Evolutionary conservation across 2,329 filamentous ascomycete genomes (phyloP), one percentile per base, ranked within the genome.

Genomic region (Xylariales sp.): DNA sequence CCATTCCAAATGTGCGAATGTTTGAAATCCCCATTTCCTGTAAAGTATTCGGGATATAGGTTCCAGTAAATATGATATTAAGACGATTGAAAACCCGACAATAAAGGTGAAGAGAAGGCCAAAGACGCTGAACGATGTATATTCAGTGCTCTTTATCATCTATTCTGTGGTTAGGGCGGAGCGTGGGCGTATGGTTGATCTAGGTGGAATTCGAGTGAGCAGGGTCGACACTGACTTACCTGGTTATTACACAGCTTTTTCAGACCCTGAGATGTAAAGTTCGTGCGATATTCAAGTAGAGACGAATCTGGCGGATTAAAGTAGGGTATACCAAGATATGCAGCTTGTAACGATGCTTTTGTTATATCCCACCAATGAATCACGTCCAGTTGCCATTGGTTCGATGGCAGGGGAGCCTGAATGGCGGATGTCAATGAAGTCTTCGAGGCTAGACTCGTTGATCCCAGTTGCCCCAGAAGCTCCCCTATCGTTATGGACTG

Each of bases 351-450:
- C 3, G 4, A 5, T 2, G 56, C 56, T 2, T 36, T n/a, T 1
- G 9, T n/a, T 9, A 32, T 49, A 7, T 9, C 16, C 56, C 56
- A 49, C 16, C 16, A 39, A 8, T 28, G 5, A 7, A 6, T 14
- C 3, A 59, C 16, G 18, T 59, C 56, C 5, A 59, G 46, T 9
- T 59, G 56, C 56, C 56, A 59, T 16, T 59, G 56, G 9, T 59
- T 49, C 18, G 34, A 9, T 5, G 50, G 50, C 5, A 53, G 10
- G 3, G 50, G 32, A 9, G 3, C 16, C 16, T 53, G 50, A 36
- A 9, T 36, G 34, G 34, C 8, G 2, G 52, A 9, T 9, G 34
- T 36, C 34, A 36, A 36, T 36, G 34, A 36, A 36, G 6, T 36
- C 34, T 36, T 36, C 9, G 34, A 36, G 34, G 34, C 34, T 3